Percentiles rank a stretch among this genome's conserved stretches.
Conservation (phyloP, 352 stramenopile species). For the Pythium diclinum region DNA sequence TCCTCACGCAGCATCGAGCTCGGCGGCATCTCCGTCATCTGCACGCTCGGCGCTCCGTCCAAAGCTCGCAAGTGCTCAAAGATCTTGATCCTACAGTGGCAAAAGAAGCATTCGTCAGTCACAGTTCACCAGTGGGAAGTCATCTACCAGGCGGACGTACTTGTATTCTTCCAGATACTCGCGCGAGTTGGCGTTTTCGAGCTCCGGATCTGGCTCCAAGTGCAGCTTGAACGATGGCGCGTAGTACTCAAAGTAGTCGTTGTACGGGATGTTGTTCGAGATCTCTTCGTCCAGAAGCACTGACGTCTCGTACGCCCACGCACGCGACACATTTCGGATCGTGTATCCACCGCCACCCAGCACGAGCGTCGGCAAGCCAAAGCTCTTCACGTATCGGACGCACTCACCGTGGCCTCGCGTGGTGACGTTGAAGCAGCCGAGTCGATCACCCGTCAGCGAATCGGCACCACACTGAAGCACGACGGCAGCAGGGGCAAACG, state of each 20-base stretch:
- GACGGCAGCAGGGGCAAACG: slow-evolving; percentile 88
- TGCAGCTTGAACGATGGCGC: slow-evolving; percentile 84
- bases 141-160: no score
- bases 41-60: slow-evolving; percentile 72
- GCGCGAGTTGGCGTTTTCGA: slow-evolving; percentile 81
- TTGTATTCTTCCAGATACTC: slow-evolving; percentile 87
- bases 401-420: slow-evolving; percentile 77
- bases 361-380: slow-evolving; percentile 80
- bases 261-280: slow-evolving; percentile 81
- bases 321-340: slow-evolving; percentile 88
- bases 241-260: slow-evolving; percentile 87
- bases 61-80: slow-evolving; percentile 79
- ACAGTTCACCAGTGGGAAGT: background rate
- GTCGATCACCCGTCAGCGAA: slow-evolving; percentile 94
- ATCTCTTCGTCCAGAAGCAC: slow-evolving; percentile 88
- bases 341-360: slow-evolving; percentile 84
- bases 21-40: slow-evolving; percentile 74
- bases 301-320: slow-evolving; percentile 97
- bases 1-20: slow-evolving; percentile 74
- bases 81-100: slow-evolving; percentile 61
- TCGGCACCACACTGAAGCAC: slow-evolving; percentile 98
- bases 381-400: slow-evolving; percentile 86
- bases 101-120: background rate
- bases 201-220: slow-evolving; percentile 66
- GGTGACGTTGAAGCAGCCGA: slow-evolving; percentile 98